These are phyloP conservation scores for Leishmania guyanensis DNA, from an alignment of 208 protist species.

Conservation along the genomic window DNA sequence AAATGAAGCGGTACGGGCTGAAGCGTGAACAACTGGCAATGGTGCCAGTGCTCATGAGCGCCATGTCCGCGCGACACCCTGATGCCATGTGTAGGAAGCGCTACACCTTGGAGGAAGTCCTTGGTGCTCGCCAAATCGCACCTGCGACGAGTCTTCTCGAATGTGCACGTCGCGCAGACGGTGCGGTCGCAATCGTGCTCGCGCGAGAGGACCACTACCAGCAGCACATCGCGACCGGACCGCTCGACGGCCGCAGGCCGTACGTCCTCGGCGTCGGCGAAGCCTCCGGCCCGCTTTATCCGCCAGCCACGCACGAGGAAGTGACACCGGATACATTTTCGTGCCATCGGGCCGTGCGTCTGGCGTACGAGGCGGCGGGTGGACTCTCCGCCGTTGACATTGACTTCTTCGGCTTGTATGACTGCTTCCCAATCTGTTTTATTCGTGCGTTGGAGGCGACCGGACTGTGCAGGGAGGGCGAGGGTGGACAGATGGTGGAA, in stretches of 20 bases:
- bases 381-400: conserved; percentile 58
- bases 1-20: conserved; percentile 66
- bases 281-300: conserved; percentile 68
- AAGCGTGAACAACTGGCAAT: conserved; percentile 78
- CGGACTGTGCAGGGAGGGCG: conserved; percentile 56
- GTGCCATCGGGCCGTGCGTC: conserved; percentile 46
- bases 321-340: conserved; percentile 66
- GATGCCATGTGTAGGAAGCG: conserved; percentile 60
- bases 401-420: conserved; percentile 81
- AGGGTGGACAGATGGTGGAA: conserved; percentile 64
- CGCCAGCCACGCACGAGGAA: conserved; percentile 45
- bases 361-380: conserved; percentile 54
- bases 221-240: conserved; percentile 22
- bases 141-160: conserved; percentile 58
- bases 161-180: conserved; percentile 76
- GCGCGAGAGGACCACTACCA: conserved; percentile 49
- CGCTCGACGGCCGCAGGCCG: conserved; percentile 19
- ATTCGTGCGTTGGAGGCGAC: conserved; percentile 71
- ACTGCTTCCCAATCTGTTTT: conserved; percentile 86
- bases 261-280: conserved; percentile 59
- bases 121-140: conserved; percentile 47
- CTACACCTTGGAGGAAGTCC: conserved; percentile 51
- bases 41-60: conserved; percentile 74
- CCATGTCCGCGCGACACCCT: conserved; percentile 60
- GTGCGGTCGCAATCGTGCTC: conserved; percentile 64